These are phyloP conservation scores for Atkinsonella hypoxylon DNA, from an alignment of 2,329 filamentous ascomycete species.

Conservation along the genomic window DNA sequence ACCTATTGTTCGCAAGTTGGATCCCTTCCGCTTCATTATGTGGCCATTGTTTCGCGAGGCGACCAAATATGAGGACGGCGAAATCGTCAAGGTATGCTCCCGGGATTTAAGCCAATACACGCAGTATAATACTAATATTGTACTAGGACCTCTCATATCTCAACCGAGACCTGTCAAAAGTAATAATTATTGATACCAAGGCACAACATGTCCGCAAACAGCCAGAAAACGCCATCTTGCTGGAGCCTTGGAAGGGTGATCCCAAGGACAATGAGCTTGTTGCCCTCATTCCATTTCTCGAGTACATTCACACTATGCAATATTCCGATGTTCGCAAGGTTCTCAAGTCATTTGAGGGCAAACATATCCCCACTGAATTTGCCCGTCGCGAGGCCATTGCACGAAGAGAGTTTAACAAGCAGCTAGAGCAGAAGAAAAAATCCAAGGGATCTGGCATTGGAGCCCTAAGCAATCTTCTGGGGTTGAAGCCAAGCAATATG, in stretches of 20 bases:
- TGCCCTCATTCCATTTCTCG: slow-evolving; percentile 85
- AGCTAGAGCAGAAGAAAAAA: slow-evolving; percentile 58
- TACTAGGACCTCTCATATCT: slow-evolving; percentile 86
- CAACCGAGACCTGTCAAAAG: slow-evolving; percentile 90
- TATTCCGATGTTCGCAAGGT: slow-evolving; percentile 78
- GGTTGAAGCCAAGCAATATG: slow-evolving; percentile 61
- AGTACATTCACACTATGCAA: slow-evolving; percentile 92
- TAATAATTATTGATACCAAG: slow-evolving; percentile 87
- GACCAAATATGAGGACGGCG: slow-evolving; percentile 91
- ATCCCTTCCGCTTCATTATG: slow-evolving; percentile 89
- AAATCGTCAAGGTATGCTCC: slow-evolving; percentile 75
- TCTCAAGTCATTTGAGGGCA: slow-evolving; percentile 78
- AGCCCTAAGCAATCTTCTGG: slow-evolving; percentile 59
- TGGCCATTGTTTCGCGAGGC: slow-evolving; percentile 93
- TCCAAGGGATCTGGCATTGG: slow-evolving; percentile 48
- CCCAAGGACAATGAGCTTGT: slow-evolving; percentile 77
- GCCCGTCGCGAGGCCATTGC: slow-evolving; percentile 76
- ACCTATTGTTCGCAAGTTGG: slow-evolving; percentile 81
- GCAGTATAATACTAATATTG: not conserved
- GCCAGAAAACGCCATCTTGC: slow-evolving; percentile 89
- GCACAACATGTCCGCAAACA: slow-evolving; percentile 72
- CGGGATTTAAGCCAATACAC: not conserved
- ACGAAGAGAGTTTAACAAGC: slow-evolving; percentile 72
- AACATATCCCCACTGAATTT: slow-evolving; percentile 82
- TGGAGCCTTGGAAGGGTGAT: slow-evolving; percentile 83